Base-by-base conservation (phyloP, 2,329 filamentous ascomycete species). In the Fusarium sp. region DNA sequence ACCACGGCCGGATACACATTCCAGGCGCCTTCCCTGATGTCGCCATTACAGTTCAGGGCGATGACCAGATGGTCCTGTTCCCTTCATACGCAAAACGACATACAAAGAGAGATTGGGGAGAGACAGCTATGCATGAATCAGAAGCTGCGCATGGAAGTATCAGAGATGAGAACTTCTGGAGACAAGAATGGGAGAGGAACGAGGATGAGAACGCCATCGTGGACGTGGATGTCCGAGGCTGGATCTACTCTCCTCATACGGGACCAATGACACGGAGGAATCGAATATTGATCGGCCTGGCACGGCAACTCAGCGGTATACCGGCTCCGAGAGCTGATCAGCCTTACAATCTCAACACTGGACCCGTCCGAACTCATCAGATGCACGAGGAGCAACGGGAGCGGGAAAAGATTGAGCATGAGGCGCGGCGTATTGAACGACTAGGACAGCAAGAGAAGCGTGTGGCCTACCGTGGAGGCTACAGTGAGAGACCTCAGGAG, bases 1-100 rank as follows among this genome's bases (percentile, higher is more conserved):
- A 69, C 16, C 75, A 81, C 35, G 78, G 81, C 10, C 80, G 80
- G 43, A 80, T 80, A 58, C 81, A 84, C 52, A 93, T 94, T 34
- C 92, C 94, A 0, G 93, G 93, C 1, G 91, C 92, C 1, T 98
- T 97, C 79, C 94, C 95, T 0, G 93, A 98, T 76, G 93, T 94
- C 20, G 90, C 93, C n/a, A 93, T 98, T 69, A 90, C 93, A 18
- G 89, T 91, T 13, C 92, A 91, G 71, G 95, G 94, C 14, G 90
- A 95, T 70, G 95, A 98, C 81, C 94, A 98, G 84, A 94, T 99
- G 92, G 91, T 99, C 11, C 82, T 99, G 27, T 99, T 99, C 77
- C 97, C 97, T 0, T 98, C 95, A 63, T 99, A 99, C 81, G 95
- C 94, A 10, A 92, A 95, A 80, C 88, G 88, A 70, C 93, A 97